These are phyloP conservation scores for Thyridium curvatum DNA, from an alignment of 2,329 filamentous ascomycete genomes.

Conservation along the genomic window DNA sequence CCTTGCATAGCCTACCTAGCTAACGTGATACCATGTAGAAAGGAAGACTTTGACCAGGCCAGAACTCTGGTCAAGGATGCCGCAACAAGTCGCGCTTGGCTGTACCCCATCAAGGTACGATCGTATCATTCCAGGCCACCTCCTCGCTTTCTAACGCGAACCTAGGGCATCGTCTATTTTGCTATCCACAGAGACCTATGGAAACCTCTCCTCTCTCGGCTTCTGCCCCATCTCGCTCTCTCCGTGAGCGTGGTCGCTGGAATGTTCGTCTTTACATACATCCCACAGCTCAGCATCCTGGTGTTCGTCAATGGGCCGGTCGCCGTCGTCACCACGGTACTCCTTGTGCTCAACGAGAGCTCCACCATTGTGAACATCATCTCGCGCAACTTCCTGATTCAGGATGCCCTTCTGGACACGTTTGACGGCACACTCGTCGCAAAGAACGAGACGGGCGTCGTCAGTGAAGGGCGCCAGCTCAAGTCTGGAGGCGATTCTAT, in stretches of 20 bases:
- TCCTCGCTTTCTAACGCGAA: neutral
- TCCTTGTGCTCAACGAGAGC: slow-evolving; percentile 61
- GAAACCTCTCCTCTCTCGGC: slow-evolving; percentile 49
- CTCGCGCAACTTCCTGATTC: slow-evolving; percentile 67
- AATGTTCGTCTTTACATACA: slow-evolving; percentile 87
- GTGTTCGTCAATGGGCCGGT: slow-evolving; percentile 80
- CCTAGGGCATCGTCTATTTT: slow-evolving; percentile 54
- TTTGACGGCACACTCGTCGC: slow-evolving; percentile 70
- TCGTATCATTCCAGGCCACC: neutral
- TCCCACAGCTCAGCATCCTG: slow-evolving; percentile 76
- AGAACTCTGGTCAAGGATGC: slow-evolving; percentile 60
- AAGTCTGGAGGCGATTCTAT: slow-evolving; percentile 55
- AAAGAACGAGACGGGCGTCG: slow-evolving; percentile 49
- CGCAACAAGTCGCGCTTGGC: slow-evolving; percentile 68
- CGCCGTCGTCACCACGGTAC: slow-evolving; percentile 64
- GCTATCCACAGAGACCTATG: slow-evolving; percentile 47
- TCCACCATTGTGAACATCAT: slow-evolving; percentile 50
- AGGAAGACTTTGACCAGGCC: slow-evolving; percentile 67
- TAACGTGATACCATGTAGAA: slow-evolving; percentile 24
- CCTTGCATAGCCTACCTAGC: neutral
- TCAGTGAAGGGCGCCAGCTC: slow-evolving; percentile 69
- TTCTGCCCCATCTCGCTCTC: slow-evolving; percentile 59
- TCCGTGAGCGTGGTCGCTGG: slow-evolving; percentile 64
- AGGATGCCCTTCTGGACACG: slow-evolving; percentile 78
- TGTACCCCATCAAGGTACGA: slow-evolving; percentile 72